Evolutionary conservation across 2,329 filamentous ascomycete species (phyloP).

Genomic region (Epichloe sibirici): DNA sequence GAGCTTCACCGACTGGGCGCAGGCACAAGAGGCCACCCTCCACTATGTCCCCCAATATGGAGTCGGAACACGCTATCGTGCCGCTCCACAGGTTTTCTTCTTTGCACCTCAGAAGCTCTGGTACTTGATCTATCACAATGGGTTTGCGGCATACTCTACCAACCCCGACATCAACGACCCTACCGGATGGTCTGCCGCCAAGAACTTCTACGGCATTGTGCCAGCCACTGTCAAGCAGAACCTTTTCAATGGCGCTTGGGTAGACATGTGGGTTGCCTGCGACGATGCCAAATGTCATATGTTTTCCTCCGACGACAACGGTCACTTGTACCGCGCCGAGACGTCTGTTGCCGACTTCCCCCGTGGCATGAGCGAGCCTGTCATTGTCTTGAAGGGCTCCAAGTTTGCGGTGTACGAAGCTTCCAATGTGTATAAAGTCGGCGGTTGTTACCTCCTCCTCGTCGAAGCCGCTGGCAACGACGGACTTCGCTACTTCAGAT

Average conservation of each 20-base stretch:
- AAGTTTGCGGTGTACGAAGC: constrained; percentile 50
- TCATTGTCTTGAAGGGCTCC: constrained; percentile 33
- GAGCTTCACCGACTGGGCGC: constrained; percentile 38
- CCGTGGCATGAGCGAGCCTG: constrained; percentile 41
- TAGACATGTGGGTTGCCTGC: constrained; percentile 53
- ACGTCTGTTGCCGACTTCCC: constrained; percentile 54
- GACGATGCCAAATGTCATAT: constrained; percentile 51
- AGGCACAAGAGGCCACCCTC: not conserved
- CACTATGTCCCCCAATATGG: not conserved
- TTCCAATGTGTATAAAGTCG: constrained; percentile 51
- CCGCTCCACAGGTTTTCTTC: not conserved
- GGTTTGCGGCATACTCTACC: not conserved
- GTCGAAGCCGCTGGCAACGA: constrained; percentile 46
- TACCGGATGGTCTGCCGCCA: not conserved
- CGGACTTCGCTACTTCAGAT: constrained; percentile 51
- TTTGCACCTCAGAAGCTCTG: not conserved
- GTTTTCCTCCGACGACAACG: constrained; percentile 57
- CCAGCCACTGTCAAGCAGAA: constrained; percentile 25
- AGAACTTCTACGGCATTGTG: not conserved
- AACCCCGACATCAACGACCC: constrained; percentile 1
- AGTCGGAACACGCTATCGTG: not conserved
- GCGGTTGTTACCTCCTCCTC: constrained; percentile 53
- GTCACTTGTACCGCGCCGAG: constrained; percentile 50
- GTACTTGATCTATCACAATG: not conserved
- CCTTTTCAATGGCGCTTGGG: constrained; percentile 36